Evolutionary conservation across 164 flowering plant genomes (phyloP).

Genomic region (Vitis vinifera): ASM3070453v1 NC_081810.1:853501-854000

Average conservation of each 20-base stretch:
- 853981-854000: conserved; percentile 56
- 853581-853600: conserved; percentile 3
- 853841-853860: conserved; percentile 28
- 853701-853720: conserved; percentile 49
- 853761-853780: conserved; percentile 20
- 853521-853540: too few relatives aligned
- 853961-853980: conserved; percentile 45
- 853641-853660: conserved; percentile 57
- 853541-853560: too few relatives aligned
- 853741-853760: conserved; percentile 43
- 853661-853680: conserved; percentile 54
- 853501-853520: too few relatives aligned
- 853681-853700: conserved; percentile 52
- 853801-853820: conserved; percentile 13
- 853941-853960: conserved; percentile 41
- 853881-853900: conserved; percentile 50
- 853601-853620: conserved; percentile 1
- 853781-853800: conserved; percentile 18
- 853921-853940: conserved; percentile 25
- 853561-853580: background rate
- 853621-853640: conserved; percentile 19
- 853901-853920: conserved; percentile 39
- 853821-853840: conserved; percentile 17
- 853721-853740: conserved; percentile 61
- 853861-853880: conserved; percentile 49